Conservation (phyloP, 106 monocot genomes). For the Dactylorhiza incarnata region DNA sequence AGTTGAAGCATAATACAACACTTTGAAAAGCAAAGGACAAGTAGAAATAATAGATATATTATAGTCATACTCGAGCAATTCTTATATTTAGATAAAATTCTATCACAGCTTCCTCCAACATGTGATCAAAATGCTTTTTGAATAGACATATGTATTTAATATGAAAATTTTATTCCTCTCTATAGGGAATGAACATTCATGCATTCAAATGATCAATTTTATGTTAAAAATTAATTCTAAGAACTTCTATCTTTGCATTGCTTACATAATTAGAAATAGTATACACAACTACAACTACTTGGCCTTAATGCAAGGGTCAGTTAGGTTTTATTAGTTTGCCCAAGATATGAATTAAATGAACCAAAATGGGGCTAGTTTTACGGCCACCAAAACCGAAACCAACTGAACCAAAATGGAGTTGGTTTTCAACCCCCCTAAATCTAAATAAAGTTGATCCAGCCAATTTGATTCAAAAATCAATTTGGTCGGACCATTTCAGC, state of each 20-base stretch:
- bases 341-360: too few relatives aligned
- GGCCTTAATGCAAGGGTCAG: slow-evolving; percentile 77
- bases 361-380: too few relatives aligned
- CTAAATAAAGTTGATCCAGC: too few relatives aligned
- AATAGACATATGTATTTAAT: slow-evolving; percentile 45
- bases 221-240: not conserved
- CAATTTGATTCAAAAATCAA: too few relatives aligned
- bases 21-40: not conserved
- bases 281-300: slow-evolving; percentile 72
- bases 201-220: not conserved
- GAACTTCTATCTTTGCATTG: not conserved
- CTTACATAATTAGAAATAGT: slow-evolving; percentile 33
- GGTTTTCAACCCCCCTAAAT: too few relatives aligned
- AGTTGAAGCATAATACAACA: too few relatives aligned
- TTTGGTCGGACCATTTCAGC: too few relatives aligned
- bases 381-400: too few relatives aligned
- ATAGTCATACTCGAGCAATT: slow-evolving; percentile 48
- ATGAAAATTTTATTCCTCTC: not conserved
- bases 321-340: too few relatives aligned
- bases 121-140: slow-evolving; percentile 73
- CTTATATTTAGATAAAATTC: slow-evolving; percentile 68
- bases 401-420: too few relatives aligned
- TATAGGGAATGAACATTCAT: not conserved
- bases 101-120: slow-evolving; percentile 80
- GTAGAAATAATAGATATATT: not conserved